Evolutionary conservation across 83 land plant genomes (phyloP).

Genomic region (Larix sibirica): DNA sequence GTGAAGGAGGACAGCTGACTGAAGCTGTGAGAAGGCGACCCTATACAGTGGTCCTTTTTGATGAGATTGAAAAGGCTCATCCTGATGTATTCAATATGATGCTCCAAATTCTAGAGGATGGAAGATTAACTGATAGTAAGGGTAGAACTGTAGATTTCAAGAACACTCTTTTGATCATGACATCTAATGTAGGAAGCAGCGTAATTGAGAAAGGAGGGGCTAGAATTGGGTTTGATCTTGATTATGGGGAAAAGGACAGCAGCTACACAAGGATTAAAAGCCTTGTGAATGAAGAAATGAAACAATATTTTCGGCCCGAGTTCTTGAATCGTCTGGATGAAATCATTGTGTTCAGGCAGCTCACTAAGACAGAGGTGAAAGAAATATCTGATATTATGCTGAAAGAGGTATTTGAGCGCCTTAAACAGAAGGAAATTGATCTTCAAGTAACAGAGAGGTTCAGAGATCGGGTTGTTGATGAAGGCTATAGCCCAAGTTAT

Average conservation of each 20-base stretch:
- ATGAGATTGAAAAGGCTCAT: constrained; percentile 60
- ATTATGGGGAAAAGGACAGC: constrained; percentile 78
- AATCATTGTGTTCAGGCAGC: constrained; percentile 78
- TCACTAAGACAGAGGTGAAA: constrained; percentile 78
- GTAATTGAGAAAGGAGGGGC: constrained; percentile 91
- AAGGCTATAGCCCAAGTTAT: constrained; percentile 63
- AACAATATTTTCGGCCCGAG: constrained; percentile 84
- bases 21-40: constrained; percentile 49
- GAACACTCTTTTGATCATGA: constrained; percentile 87
- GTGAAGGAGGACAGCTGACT: constrained; percentile 56
- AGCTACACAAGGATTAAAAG: constrained; percentile 80
- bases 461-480: constrained; percentile 57
- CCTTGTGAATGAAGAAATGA: constrained; percentile 75
- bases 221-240: constrained; percentile 74
- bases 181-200: constrained; percentile 88
- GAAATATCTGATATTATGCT: constrained; percentile 85
- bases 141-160: constrained; percentile 78
- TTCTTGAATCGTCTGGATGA: constrained; percentile 78
- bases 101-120: constrained; percentile 58
- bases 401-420: constrained; percentile 64
- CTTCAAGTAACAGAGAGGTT: constrained; percentile 34
- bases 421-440: not conserved
- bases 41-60: constrained; percentile 45
- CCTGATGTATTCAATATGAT: constrained; percentile 52
- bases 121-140: constrained; percentile 47